These are phyloP conservation scores for Middelhovenomyces tepae DNA, from an alignment of 805 yeast species.

Conservation along the genomic window DNA sequence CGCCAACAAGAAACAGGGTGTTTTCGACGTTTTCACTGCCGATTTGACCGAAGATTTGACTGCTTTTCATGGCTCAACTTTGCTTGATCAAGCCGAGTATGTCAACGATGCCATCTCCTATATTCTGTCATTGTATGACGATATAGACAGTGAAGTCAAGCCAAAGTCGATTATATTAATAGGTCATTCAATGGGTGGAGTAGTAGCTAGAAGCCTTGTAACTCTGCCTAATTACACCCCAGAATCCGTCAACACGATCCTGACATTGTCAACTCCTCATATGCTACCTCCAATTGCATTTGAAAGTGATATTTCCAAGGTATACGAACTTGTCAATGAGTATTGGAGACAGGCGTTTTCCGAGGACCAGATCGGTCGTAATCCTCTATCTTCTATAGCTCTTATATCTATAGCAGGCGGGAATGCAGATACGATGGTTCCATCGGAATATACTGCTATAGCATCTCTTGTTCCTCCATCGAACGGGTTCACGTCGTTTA, in stretches of 20 bases:
- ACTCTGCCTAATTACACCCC: slow-evolving; percentile 67
- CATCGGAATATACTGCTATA: slow-evolving; percentile 82
- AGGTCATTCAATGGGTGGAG: slow-evolving; percentile 98
- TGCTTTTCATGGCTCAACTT: slow-evolving; percentile 90
- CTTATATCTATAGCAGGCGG: slow-evolving; percentile 90
- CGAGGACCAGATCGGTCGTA: slow-evolving; percentile 30
- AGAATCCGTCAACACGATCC: slow-evolving; percentile 69
- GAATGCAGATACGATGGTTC: slow-evolving; percentile 61
- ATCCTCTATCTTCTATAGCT: slow-evolving; percentile 49
- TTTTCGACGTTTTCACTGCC: slow-evolving; percentile 77
- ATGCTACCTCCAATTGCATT: slow-evolving; percentile 87
- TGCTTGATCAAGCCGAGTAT: slow-evolving; percentile 89
- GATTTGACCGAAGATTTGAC: slow-evolving; percentile 95
- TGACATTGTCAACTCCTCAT: slow-evolving; percentile 88
- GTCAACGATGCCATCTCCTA: slow-evolving; percentile 78
- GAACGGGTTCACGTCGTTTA: slow-evolving; percentile 74
- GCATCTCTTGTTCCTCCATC: slow-evolving; percentile 60
- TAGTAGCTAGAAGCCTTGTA: slow-evolving; percentile 79
- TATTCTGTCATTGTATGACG: slow-evolving; percentile 57
- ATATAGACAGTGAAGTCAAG: slow-evolving; percentile 18
- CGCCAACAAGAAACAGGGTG: slow-evolving; percentile 44
- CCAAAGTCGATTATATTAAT: slow-evolving; percentile 70
- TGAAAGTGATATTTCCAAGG: slow-evolving; percentile 74
- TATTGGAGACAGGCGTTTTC: slow-evolving; percentile 68
- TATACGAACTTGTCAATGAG: slow-evolving; percentile 64